These are phyloP conservation scores for Penicillium subrubescens DNA, from an alignment of 495 filamentous ascomycete species.

Conservation along the genomic window DNA sequence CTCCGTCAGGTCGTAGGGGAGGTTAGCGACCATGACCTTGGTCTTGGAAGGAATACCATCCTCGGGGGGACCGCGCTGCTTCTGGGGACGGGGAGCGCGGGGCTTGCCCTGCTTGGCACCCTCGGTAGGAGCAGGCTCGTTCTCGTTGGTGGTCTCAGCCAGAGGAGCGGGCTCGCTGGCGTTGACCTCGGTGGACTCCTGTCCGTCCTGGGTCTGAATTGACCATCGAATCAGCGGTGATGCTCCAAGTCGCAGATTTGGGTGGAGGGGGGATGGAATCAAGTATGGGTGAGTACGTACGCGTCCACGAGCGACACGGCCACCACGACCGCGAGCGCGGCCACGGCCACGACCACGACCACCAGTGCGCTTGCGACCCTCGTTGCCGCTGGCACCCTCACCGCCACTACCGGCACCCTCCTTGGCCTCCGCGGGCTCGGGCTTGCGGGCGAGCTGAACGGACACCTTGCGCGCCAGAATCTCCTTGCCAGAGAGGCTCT, in stretches of 20 bases:
- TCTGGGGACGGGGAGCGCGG: slow-evolving; percentile 51
- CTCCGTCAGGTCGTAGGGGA: slow-evolving; percentile 96
- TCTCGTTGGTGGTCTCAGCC: slow-evolving; percentile 63
- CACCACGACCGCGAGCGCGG: slow-evolving; percentile 71
- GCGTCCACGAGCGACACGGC: slow-evolving; percentile 64
- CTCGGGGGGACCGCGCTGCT: slow-evolving; percentile 91
- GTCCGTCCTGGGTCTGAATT: slow-evolving; percentile 29
- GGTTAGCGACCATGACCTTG: slow-evolving; percentile 99
- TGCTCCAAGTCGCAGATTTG: background rate
- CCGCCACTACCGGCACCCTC: slow-evolving; percentile 67
- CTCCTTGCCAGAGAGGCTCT: slow-evolving; percentile 92
- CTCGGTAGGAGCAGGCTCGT: slow-evolving; percentile 52
- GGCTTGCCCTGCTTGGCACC: slow-evolving; percentile 49
- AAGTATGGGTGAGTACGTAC: slow-evolving; percentile 55
- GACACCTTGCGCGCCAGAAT: slow-evolving; percentile 98
- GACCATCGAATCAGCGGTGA: background rate
- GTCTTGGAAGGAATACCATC: slow-evolving; percentile 98
- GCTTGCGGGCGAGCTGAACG: slow-evolving; percentile 97
- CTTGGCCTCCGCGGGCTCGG: slow-evolving; percentile 80
- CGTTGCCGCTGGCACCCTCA: slow-evolving; percentile 68
- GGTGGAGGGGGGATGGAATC: background rate
- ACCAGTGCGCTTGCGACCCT: slow-evolving; percentile 77
- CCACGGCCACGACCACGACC: slow-evolving; percentile 77
- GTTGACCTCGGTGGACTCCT: slow-evolving; percentile 49
- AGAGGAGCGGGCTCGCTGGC: slow-evolving; percentile 56